Evolutionary conservation across 192 early-diverging fungal genomes (phyloP), one percentile per base, ranked within the genome.

Genomic region (Funneliformis geosporum): DNA sequence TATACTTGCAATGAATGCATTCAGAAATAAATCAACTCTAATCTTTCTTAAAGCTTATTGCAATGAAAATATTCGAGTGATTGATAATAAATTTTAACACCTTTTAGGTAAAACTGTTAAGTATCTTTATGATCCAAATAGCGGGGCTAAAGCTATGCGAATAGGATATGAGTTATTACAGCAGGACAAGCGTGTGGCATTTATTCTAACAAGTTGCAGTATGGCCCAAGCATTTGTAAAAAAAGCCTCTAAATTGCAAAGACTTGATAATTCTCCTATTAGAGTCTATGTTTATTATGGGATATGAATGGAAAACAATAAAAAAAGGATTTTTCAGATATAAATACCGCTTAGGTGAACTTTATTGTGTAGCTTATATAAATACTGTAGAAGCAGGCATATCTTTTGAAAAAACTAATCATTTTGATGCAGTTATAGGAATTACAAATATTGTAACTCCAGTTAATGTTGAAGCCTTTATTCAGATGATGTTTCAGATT

Each of bases 111-210:
- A 73, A 40, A 73, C 71, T 2, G 8, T 73, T 46, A 2, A 73
- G 42, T 46, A n/a, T 44, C 40, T 73, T 73, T n/a, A 9, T 47
- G 44, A 73, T 73, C 16, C 71, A 73, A 73, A 73, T 73, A 73
- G 21, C 47, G 70, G 40, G 47, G 70, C 70, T 46, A 43, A 72
- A 72, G 70, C 43, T 47, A 72, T 72, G 70, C 70, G 25, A 69
- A 69, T 69, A 69, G 67, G 67, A 42, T 69, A 3, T 69, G 67
- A 69, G 2, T 8, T 39, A 11, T 69, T 69, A 28, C 16, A 69
- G 67, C 67, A 69, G 40, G 67, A 7, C 8, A 69, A 69, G 28
- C 67, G 25, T 9, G 33, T 69, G 67, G 67, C 25, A 69, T 69
- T 69, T 6, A 28, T 69, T 38, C 5, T 39, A 38, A 69, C 67